phyloP scores from a whole-genome alignment of 2,329 filamentous ascomycete species.

The Didymella sp. region DNA sequence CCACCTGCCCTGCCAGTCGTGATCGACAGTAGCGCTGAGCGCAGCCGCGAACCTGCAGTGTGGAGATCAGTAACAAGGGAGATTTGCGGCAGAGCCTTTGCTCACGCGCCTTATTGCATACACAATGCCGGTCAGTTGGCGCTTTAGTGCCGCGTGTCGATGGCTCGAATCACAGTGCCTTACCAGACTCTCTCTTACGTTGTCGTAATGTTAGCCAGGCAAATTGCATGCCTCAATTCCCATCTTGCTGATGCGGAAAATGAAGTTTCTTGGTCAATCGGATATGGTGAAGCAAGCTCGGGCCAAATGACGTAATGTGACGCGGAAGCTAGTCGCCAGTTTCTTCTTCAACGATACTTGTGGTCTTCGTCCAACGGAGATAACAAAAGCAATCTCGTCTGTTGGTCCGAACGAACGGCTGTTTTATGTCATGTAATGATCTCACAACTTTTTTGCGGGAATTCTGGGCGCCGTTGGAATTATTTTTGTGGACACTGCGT shows the following conservation, averaged over 20 bases:
- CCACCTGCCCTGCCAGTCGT: slow-evolving; percentile 13
- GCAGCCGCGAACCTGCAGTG: slow-evolving; percentile 18
- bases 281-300: slow-evolving; percentile 29
- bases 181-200: neutral
- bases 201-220: neutral
- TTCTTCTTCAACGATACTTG: neutral
- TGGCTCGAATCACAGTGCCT: neutral
- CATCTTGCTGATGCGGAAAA: slow-evolving; percentile 22
- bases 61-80: slow-evolving; percentile 20
- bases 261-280: slow-evolving; percentile 19
- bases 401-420: neutral
- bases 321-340: slow-evolving; percentile 15
- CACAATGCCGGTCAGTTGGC: neutral
- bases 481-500: neutral
- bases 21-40: slow-evolving; percentile 21
- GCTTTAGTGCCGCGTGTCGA: neutral
- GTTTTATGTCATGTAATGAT: neutral
- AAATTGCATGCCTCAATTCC: slow-evolving; percentile 20
- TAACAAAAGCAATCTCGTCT: neutral
- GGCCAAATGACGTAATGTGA: slow-evolving; percentile 23
- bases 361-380: neutral
- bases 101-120: neutral
- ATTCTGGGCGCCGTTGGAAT: neutral
- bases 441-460: neutral
- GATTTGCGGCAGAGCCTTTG: slow-evolving; percentile 1